phyloP scores from a whole-genome alignment of 306 rosid genomes.

The Medicago truncatula region MtrunA17r5.0-ANR NC_053045.1:32826501-32827000 shows the following conservation, averaged over 20 bases:
- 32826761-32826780: constrained; percentile 55
- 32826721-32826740: constrained; percentile 88
- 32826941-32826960: background rate
- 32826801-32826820: constrained; percentile 97
- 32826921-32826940: constrained; percentile 5
- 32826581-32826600: constrained; percentile 22
- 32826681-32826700: constrained; percentile 62
- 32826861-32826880: constrained; percentile 11
- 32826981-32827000: background rate
- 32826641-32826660: constrained; percentile 57
- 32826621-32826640: constrained; percentile 16
- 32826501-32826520: constrained; percentile 77
- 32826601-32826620: constrained; percentile 32
- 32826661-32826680: constrained; percentile 93
- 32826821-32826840: constrained; percentile 92
- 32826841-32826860: constrained; percentile 74
- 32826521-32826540: constrained; percentile 75
- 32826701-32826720: constrained; percentile 69
- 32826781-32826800: constrained; percentile 65
- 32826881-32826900: background rate
- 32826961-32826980: constrained; percentile 8
- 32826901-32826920: constrained; percentile 3
- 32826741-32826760: constrained; percentile 84
- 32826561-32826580: constrained; percentile 97
- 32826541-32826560: constrained; percentile 87